Evolutionary conservation across 768 basidiomycete genomes (phyloP).

Genomic region (Nidularia pulvinata): DNA sequence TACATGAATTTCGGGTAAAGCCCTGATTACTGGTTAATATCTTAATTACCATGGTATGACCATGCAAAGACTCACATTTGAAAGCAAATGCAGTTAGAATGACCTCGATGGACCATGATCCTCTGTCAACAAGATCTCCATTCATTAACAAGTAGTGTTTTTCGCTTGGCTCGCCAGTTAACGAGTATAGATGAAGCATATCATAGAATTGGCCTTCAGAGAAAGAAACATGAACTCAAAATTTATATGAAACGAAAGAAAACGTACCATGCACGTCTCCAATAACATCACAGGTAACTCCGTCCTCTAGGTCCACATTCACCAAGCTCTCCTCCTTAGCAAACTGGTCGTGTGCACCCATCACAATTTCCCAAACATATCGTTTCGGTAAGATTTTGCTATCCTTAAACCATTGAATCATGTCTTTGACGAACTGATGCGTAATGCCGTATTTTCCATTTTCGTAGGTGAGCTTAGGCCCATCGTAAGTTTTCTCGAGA

Average conservation of each 20-base stretch:
- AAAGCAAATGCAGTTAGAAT: conserved; percentile 92
- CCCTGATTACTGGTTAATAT: conserved; percentile 49
- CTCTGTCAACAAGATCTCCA: conserved; percentile 96
- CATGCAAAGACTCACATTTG: conserved; percentile 68
- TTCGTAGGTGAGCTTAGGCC: conserved; percentile 66
- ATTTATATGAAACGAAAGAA: background rate
- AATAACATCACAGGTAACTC: conserved; percentile 88
- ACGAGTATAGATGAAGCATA: conserved; percentile 79
- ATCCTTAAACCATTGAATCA: conserved; percentile 93
- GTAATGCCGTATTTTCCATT: conserved; percentile 76
- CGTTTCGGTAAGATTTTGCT: conserved; percentile 91
- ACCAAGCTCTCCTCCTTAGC: conserved; percentile 81
- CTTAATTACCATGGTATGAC: background rate
- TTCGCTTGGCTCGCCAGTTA: conserved; percentile 84
- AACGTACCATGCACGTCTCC: conserved; percentile 90
- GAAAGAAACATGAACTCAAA: conserved; percentile 1
- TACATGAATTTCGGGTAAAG: conserved; percentile 88
- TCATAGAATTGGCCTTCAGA: conserved; percentile 91
- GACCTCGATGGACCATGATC: conserved; percentile 95
- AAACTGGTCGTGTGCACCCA: conserved; percentile 81
- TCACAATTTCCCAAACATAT: conserved; percentile 94
- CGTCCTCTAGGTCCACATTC: conserved; percentile 71
- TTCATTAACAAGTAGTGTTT: conserved; percentile 91
- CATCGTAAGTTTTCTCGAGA: conserved; percentile 69
- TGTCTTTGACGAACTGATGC: conserved; percentile 73